Conservation (phyloP, 129 eudicot species). For the Artemisia tridentata region DNA sequence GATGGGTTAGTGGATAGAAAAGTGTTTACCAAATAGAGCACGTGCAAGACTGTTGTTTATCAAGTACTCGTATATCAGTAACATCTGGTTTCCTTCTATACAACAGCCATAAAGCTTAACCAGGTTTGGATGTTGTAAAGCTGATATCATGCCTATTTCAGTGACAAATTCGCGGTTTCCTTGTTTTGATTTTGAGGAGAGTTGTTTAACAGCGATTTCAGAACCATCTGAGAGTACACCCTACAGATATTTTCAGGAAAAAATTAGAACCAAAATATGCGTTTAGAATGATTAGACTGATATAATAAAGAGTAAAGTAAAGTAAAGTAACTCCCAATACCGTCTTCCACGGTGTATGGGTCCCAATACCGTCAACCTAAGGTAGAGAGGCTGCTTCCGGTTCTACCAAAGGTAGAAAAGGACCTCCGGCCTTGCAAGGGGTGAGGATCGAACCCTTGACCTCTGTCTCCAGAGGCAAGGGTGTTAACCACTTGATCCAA, state of each 20-base stretch:
- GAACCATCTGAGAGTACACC: slow-evolving; percentile 42
- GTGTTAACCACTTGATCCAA: too few species aligned
- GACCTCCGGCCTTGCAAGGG: too few species aligned
- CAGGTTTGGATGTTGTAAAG: slow-evolving; percentile 42
- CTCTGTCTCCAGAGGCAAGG: too few species aligned
- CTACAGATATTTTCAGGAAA: slow-evolving; percentile 4
- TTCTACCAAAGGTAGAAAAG: too few species aligned
- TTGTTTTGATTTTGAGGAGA: slow-evolving; percentile 40
- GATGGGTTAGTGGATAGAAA: background rate
- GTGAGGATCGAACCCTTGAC: too few species aligned
- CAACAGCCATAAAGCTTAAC: slow-evolving; percentile 45
- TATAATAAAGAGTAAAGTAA: too few species aligned
- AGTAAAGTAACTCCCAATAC: too few species aligned
- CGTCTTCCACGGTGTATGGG: too few species aligned
- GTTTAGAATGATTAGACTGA: slow-evolving; percentile 10
- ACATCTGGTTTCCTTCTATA: slow-evolving; percentile 41
- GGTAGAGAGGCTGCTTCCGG: too few species aligned
- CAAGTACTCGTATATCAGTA: slow-evolving; percentile 39
- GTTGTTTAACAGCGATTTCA: slow-evolving; percentile 41
- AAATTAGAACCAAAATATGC: background rate
- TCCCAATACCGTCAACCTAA: too few species aligned
- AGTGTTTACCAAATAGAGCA: slow-evolving; percentile 38
- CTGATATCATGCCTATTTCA: slow-evolving; percentile 46
- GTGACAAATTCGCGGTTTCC: slow-evolving; percentile 45
- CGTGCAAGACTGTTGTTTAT: slow-evolving; percentile 47